Percentiles rank a stretch among this genome's conserved stretches.
Evolutionary conservation across 805 yeast species (phyloP).

Genomic region (Saccharomyces jurei): DNA sequence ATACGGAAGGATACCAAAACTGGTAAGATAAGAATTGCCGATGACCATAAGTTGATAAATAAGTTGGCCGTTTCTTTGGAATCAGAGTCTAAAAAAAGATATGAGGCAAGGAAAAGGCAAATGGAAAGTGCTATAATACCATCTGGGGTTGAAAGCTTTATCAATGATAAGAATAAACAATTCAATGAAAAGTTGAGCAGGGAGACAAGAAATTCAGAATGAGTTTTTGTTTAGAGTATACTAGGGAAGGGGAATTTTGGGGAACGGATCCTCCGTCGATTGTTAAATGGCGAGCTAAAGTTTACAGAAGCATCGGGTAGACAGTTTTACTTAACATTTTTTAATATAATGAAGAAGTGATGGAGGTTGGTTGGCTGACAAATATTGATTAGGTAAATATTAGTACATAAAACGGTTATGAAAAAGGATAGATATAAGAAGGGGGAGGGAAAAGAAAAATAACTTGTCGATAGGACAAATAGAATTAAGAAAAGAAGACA

Average conservation of each 20-base stretch:
- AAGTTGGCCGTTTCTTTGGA: conserved; percentile 17
- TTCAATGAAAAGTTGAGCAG: conserved; percentile 25
- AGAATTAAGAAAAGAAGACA: background rate
- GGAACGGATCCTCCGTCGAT: background rate
- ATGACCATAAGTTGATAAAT: conserved; percentile 14
- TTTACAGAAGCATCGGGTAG: background rate
- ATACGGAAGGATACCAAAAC: conserved; percentile 6
- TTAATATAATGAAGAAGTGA: background rate
- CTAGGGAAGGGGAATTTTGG: background rate
- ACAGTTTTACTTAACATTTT: background rate
- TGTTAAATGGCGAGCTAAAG: background rate
- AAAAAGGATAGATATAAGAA: background rate
- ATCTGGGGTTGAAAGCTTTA: conserved; percentile 12
- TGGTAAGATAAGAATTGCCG: conserved; percentile 13
- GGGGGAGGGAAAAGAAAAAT: background rate
- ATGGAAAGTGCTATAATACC: conserved; percentile 4
- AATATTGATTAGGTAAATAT: background rate
- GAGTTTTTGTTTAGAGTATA: background rate
- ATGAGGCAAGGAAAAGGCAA: conserved; percentile 13
- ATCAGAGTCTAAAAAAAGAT: conserved; percentile 14
- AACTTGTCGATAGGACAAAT: background rate
- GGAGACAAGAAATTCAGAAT: conserved; percentile 7
- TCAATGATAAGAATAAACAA: conserved; percentile 27
- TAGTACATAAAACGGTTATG: background rate
- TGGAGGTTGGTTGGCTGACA: background rate